phyloP scores from a whole-genome alignment of 108 stramenopile species.

The Skeletonema menzelii region DNA sequence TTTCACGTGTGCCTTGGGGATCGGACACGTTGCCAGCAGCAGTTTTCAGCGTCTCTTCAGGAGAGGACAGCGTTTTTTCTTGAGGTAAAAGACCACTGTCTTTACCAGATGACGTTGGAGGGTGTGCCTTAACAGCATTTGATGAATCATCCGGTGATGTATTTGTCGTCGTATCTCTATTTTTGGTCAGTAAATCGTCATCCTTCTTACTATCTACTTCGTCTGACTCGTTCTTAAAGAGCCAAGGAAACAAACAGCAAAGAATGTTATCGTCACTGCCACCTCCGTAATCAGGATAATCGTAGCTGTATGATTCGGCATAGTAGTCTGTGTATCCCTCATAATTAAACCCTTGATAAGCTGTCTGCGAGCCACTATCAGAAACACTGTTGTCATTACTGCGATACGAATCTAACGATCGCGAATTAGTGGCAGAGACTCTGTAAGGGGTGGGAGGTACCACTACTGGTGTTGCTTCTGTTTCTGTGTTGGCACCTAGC shows the following conservation, averaged over 20 bases:
- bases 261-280: conserved; percentile 3
- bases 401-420: conserved; percentile 14
- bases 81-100: not conserved
- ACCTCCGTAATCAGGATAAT: not conserved
- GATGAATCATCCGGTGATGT: conserved; percentile 44
- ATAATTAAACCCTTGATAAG: conserved; percentile 38
- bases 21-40: not conserved
- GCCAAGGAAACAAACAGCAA: conserved; percentile 17
- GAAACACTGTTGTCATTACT: not conserved
- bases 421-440: conserved; percentile 10
- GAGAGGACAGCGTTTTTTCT: not conserved
- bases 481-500: not conserved
- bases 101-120: conserved; percentile 39
- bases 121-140: conserved; percentile 49
- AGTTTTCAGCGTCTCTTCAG: not conserved
- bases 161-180: conserved; percentile 44
- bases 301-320: conserved; percentile 21
- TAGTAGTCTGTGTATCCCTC: conserved; percentile 50
- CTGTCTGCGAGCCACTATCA: not conserved
- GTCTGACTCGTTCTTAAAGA: conserved; percentile 13
- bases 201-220: conserved; percentile 19
- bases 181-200: conserved; percentile 22
- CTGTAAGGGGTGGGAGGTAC: not conserved
- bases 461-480: not conserved
- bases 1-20: not conserved